phyloP scores from a whole-genome alignment of 2,329 filamentous ascomycete species.

The Pleurostoma richardsiae region DNA sequence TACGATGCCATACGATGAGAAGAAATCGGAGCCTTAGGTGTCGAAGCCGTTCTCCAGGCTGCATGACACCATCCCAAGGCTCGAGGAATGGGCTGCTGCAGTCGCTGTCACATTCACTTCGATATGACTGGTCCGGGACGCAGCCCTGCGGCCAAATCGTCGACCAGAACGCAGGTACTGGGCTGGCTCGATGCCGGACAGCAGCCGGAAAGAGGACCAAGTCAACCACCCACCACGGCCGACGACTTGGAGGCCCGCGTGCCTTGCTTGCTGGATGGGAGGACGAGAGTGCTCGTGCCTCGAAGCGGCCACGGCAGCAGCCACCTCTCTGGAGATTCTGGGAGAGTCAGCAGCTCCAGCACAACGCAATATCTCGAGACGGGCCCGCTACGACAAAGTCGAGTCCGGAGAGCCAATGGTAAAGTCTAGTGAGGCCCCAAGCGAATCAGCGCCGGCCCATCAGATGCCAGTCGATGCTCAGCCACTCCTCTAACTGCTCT shows the following conservation, averaged over 20 bases:
- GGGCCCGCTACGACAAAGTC: too few species aligned
- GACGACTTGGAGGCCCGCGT: background rate
- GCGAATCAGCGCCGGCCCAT: background rate
- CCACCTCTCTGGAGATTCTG: too few species aligned
- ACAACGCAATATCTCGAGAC: too few species aligned
- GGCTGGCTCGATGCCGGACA: background rate
- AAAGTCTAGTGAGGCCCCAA: background rate
- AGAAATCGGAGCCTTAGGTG: background rate
- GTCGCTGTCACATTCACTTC: background rate
- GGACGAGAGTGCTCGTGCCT: too few species aligned
- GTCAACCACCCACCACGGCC: background rate
- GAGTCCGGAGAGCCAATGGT: too few species aligned
- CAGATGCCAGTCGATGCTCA: background rate
- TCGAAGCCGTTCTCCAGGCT: background rate
- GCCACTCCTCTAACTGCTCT: background rate
- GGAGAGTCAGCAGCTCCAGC: too few species aligned
- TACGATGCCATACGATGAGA: background rate
- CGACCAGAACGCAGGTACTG: conserved; percentile 8
- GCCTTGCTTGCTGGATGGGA: background rate
- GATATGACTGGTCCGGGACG: background rate
- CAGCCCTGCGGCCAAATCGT: conserved; percentile 2
- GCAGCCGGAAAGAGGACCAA: conserved; percentile 1
- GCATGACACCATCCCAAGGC: background rate
- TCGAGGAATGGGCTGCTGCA: background rate
- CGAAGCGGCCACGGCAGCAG: too few species aligned